These are phyloP conservation scores for Pseudogymnoascus sp. DNA, from an alignment of 2,329 filamentous ascomycete genomes.

Conservation along the genomic window DNA sequence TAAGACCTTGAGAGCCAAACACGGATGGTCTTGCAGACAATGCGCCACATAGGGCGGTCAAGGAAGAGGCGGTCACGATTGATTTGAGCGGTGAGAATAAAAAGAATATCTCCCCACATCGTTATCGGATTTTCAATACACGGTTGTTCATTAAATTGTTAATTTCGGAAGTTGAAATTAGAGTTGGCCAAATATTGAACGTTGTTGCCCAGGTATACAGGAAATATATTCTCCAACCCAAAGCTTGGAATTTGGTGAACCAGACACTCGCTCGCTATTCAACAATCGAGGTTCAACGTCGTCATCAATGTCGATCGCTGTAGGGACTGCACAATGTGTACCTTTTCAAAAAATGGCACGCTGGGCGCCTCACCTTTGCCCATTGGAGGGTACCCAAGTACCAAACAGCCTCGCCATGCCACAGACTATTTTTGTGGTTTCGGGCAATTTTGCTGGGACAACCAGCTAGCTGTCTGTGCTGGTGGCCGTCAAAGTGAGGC, in stretches of 20 bases:
- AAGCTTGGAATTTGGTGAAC: neutral
- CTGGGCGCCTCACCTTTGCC: neutral
- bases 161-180: neutral
- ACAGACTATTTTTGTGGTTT: neutral
- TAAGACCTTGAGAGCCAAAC: neutral
- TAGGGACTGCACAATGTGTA: neutral
- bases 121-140: neutral
- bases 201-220: conserved; percentile 5
- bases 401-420: neutral
- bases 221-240: neutral
- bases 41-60: neutral
- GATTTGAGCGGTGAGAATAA: neutral
- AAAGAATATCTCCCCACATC: neutral
- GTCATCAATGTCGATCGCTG: neutral
- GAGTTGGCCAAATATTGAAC: neutral
- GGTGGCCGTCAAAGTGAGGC: neutral
- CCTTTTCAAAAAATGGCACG: neutral
- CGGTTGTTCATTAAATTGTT: neutral
- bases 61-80: neutral
- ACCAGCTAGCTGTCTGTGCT: neutral
- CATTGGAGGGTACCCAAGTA: neutral
- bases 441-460: neutral
- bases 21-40: neutral
- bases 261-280: neutral
- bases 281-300: neutral